These are phyloP conservation scores for Lolium rigidum DNA, from an alignment of 176 grass and related monocot species.

Conservation along the genomic window DNA sequence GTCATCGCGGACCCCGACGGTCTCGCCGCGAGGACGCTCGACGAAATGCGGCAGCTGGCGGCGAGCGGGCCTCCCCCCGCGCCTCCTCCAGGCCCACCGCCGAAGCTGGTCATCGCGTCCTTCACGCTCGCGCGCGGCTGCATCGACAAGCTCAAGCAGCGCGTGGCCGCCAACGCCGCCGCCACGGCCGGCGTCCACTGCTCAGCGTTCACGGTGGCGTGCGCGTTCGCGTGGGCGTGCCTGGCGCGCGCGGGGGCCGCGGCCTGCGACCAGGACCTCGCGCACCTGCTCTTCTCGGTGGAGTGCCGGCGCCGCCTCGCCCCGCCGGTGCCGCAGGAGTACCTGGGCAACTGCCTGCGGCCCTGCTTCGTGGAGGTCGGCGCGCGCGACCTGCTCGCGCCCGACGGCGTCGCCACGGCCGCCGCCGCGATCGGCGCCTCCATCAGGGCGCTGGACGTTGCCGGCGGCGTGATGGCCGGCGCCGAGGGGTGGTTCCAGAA, in stretches of 20 bases:
- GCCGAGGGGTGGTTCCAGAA: conserved; percentile 82
- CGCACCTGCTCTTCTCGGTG: conserved; percentile 84
- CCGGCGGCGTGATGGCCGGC: conserved; percentile 61
- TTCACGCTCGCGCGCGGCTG: conserved; percentile 61
- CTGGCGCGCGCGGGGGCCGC: conserved; percentile 37
- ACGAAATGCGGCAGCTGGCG: conserved; percentile 76
- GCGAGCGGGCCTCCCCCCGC: conserved; percentile 59
- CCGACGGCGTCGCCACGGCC: conserved; percentile 59
- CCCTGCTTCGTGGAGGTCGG: conserved; percentile 84
- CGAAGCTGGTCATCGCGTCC: conserved; percentile 66
- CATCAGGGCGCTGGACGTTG: conserved; percentile 59
- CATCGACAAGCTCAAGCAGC: conserved; percentile 77
- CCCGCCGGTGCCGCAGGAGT: conserved; percentile 67
- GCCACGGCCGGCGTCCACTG: conserved; percentile 38
- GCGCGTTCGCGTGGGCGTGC: conserved; percentile 91
- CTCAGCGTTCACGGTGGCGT: conserved; percentile 89
- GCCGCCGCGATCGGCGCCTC: conserved; percentile 65
- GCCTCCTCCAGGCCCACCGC: conserved; percentile 26
- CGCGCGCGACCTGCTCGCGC: conserved; percentile 47
- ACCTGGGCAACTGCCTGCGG: conserved; percentile 92
- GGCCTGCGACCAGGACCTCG: conserved; percentile 39
- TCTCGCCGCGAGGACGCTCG: conserved; percentile 67
- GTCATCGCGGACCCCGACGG: conserved; percentile 63
- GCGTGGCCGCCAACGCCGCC: conserved; percentile 29
- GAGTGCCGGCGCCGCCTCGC: conserved; percentile 73